phyloP scores from a whole-genome alignment of 2,329 filamentous ascomycete species.

The Chaetomiaceae sp. region DNA sequence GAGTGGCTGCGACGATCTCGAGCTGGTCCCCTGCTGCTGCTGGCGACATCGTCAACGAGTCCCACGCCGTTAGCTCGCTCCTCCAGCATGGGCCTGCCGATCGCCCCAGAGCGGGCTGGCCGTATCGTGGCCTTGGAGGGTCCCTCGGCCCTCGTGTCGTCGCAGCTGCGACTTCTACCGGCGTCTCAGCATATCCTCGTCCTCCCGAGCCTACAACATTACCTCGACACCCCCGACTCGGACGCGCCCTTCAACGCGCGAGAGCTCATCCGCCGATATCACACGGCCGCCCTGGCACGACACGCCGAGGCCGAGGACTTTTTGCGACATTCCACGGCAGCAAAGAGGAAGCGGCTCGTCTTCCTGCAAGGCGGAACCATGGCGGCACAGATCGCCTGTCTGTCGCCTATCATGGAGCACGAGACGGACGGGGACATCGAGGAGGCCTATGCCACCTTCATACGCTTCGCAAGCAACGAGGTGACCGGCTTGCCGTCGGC shows the following conservation, averaged over 20 bases:
- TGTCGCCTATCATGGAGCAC: slow-evolving; percentile 47
- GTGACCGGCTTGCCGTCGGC: slow-evolving; percentile 10
- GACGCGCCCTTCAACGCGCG: slow-evolving; percentile 27
- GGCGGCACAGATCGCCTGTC: slow-evolving; percentile 48
- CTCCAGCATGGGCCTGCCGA: slow-evolving; percentile 24
- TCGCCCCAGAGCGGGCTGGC: slow-evolving; percentile 32
- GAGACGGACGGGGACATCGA: slow-evolving; percentile 43
- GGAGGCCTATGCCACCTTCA: slow-evolving; percentile 48
- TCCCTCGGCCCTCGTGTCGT: slow-evolving; percentile 46
- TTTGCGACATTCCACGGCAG: slow-evolving; percentile 39
- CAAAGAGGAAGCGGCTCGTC: slow-evolving; percentile 46
- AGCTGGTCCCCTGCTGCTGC: background rate
- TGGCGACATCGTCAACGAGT: slow-evolving; percentile 4
- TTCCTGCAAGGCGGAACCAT: slow-evolving; percentile 56
- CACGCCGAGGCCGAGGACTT: slow-evolving; percentile 46
- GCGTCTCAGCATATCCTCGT: slow-evolving; percentile 52
- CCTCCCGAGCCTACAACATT: slow-evolving; percentile 46
- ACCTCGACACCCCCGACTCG: slow-evolving; percentile 32
- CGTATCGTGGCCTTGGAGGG: slow-evolving; percentile 57
- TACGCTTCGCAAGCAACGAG: slow-evolving; percentile 45
- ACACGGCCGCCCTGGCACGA: slow-evolving; percentile 44
- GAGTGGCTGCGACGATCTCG: slow-evolving; percentile 11
- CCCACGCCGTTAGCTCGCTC: background rate
- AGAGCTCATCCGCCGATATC: slow-evolving; percentile 40
- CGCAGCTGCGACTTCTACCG: slow-evolving; percentile 55